These are phyloP conservation scores for Fusarium aywerte DNA, from an alignment of 2,329 filamentous ascomycete species.

Conservation along the genomic window DNA sequence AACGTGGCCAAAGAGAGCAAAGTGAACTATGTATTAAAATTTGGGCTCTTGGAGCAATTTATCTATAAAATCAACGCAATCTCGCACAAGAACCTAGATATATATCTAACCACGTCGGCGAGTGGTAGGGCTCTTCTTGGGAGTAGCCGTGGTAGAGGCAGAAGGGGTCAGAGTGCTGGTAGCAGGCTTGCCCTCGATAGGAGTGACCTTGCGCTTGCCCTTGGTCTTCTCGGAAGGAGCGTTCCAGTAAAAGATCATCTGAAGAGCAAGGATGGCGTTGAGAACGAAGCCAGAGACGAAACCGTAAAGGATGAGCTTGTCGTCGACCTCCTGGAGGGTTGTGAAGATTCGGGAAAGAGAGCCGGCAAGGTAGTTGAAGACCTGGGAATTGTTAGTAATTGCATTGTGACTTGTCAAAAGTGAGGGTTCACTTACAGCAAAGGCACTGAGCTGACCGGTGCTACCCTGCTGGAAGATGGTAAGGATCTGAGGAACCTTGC, in stretches of 20 bases:
- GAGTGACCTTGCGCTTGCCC: conserved; percentile 54
- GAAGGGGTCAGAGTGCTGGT: conserved; percentile 36
- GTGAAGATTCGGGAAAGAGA: conserved; percentile 97
- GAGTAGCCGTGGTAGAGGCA: conserved; percentile 44
- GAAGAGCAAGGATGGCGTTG: conserved; percentile 84
- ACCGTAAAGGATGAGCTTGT: conserved; percentile 94
- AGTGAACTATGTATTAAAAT: conserved; percentile 15
- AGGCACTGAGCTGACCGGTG: conserved; percentile 95
- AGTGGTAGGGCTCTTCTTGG: conserved; percentile 58
- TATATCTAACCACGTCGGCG: conserved; percentile 55
- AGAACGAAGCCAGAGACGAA: conserved; percentile 92
- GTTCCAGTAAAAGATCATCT: conserved; percentile 99
- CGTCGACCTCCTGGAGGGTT: conserved; percentile 95
- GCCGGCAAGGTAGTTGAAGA: conserved; percentile 97
- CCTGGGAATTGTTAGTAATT: conserved; percentile 61
- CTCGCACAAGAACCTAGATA: conserved; percentile 23
- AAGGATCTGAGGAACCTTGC: conserved; percentile 93
- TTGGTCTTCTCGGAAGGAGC: conserved; percentile 61
- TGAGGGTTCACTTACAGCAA: conserved; percentile 74
- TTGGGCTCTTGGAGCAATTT: conserved; percentile 24
- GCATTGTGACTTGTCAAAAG: rapidly evolving
- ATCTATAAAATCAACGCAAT: conserved; percentile 34
- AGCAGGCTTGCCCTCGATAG: conserved; percentile 46
- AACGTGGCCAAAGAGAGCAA: not conserved
- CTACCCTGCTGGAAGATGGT: conserved; percentile 86